Base-by-base conservation (phyloP, 176 grass and related monocot species). In the Rhynchospora tenuis region DNA sequence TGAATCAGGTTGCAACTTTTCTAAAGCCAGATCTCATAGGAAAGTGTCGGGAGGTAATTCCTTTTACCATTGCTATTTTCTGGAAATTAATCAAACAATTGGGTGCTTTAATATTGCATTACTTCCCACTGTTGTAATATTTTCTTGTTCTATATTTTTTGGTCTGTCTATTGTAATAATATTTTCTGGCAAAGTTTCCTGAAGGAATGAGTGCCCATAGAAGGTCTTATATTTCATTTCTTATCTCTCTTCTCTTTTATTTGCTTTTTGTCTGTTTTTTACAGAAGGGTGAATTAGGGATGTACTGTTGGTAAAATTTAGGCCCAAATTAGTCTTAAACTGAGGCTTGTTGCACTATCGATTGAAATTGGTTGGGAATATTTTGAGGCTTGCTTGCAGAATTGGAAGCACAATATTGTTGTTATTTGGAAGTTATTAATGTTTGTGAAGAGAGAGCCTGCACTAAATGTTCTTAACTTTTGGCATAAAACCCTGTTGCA, bases 11-110 rank as follows among this genome's bases (percentile, higher is more conserved):
- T 63, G 69, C 15, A 15, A 58, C 83, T 87, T 99, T 99, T 44
- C 86, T 79, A 84, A 99, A 96, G 82, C 83, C 93, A 23, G 93
- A 99, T 76, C 55, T 64, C 45, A 86, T 94, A 52, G 75, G 86
- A 84, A 99, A 90, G 84, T 96, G 88, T 81, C 96, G 93, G 79
- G 97, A 99, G 97, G 97, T 99, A 87, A 88, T 44, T 66, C 70
- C 66, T 27, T 84, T 1, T 16, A 17, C 17, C 64, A 83, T 52
- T 89, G 63, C 80, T 78, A 61, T 27, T 20, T 64, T 77, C 12
- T 76, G 83, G 27, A 47, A 81, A 59, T 22, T 20, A 62, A 22
- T 51, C 48, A 55, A 55, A 29, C 47, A 24, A 23, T 17, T 77
- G 10, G 11, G 24, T 56, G 15, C 17, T 24, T 78, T 55, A 51